A percentile compares a stretch with the other conserved stretches of the same genome.
Conservation (phyloP, 129 eudicot genomes). For the Calendula officinalis region DNA sequence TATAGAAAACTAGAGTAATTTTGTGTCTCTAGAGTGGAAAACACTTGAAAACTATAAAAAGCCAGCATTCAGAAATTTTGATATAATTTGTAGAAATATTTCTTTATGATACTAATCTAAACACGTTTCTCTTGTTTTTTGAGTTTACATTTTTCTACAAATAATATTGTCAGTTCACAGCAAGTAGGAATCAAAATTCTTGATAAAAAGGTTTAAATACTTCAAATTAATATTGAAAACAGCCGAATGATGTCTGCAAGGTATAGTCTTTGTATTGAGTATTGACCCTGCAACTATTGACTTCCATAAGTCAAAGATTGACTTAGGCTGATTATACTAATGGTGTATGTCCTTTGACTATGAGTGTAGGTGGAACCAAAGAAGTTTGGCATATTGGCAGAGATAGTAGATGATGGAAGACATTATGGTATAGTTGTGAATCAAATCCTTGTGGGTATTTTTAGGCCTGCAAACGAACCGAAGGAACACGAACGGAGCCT, state of each 20-base stretch:
- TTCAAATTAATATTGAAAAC: not conserved
- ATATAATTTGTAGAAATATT: no score
- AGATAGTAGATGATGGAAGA: constrained; percentile 37
- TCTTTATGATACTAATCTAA: no score
- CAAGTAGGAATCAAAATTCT: not conserved
- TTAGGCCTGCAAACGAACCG: no score
- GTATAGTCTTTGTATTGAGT: not conserved
- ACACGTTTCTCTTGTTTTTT: no score
- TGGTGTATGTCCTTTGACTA: not conserved
- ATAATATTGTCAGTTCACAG: not conserved
- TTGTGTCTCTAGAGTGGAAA: no score
- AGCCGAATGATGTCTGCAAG: not conserved
- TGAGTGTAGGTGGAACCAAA: constrained; percentile 33
- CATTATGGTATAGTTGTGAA: constrained; percentile 31
- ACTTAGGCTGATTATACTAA: no score
- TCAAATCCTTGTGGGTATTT: constrained; percentile 9
- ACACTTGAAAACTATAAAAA: no score
- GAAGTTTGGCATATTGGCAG: constrained; percentile 39
- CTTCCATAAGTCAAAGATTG: not conserved
- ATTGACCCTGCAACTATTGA: not conserved
- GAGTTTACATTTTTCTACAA: no score
- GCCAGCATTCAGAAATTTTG: no score
- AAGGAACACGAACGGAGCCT: no score
- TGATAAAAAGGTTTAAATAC: not conserved
- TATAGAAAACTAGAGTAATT: no score